Base-by-base conservation (phyloP, 2,329 filamentous ascomycete species). In the Arthroderma sp. region DNA sequence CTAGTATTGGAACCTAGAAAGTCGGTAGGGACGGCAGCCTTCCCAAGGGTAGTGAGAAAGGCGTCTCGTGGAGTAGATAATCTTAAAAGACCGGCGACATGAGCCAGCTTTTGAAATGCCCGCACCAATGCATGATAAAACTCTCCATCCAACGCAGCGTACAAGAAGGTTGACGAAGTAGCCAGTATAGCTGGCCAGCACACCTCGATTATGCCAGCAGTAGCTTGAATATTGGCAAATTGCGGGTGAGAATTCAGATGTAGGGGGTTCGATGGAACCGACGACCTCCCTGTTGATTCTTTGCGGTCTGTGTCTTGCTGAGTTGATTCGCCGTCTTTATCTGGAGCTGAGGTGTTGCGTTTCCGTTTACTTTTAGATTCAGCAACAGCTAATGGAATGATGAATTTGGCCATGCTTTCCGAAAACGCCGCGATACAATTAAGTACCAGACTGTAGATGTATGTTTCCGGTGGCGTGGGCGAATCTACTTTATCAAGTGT, bases 101-200 rank as follows among this genome's bases (percentile, higher is more conserved):
- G 94, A 0, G 93, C 87, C 66, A 98, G 88, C 62, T 94, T 90
- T 66, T 98, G 93, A 64, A 97, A 95, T 0, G 91, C 88, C 63
- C 93, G 82, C 23, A 98, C 91, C 1, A 98, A 76, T 8, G 86
- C 83, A 63, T 96, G 91, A 65, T 97, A 98, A 64, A 93, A 96
- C 56, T 96, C 90, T 0, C 88, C 86, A 68, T 98, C 93, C 2
- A 98, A 76, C 0, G 91, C 84, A 31, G 93, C 88, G 67, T 95
- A 94, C 17, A 98, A 75, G 67, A 97, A 98, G 0, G 91, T 96
- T 0, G 93, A 98, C 65, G 90, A 96, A 1, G 90, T 93, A 0
- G 93, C 91, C 53, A 98, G 80, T 39, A 97, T 85, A 11, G 93
- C 93, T 51, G 93, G 93, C 93, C 93, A 98, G 69, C 91, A 97